Conservation (phyloP, 345 rosid species). For the Gossypium anomalum region DNA sequence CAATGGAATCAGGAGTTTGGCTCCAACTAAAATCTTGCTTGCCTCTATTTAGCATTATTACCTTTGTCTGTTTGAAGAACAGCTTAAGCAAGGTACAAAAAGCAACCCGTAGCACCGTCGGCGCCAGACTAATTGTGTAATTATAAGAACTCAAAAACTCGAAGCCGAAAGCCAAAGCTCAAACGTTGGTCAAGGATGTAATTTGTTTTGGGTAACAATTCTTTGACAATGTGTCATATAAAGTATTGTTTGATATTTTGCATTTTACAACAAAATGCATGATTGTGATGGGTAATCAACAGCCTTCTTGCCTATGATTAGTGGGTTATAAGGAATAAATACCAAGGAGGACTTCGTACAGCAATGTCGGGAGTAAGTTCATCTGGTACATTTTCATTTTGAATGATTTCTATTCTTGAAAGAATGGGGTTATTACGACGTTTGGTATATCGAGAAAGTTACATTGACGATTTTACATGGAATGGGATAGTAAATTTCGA, state of each 20-base stretch:
- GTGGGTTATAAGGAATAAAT: neutral
- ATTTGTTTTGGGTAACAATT: neutral
- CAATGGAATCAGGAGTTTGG: conserved; percentile 90
- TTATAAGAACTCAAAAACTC: neutral
- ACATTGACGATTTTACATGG: too few species aligned
- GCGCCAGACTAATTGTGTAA: neutral
- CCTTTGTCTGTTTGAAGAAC: neutral
- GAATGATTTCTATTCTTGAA: too few species aligned
- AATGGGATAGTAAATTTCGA: too few species aligned
- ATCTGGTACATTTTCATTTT: too few species aligned
- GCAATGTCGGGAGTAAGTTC: too few species aligned
- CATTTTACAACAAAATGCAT: neutral
- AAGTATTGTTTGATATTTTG: neutral
- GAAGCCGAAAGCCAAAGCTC: neutral
- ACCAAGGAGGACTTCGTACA: too few species aligned
- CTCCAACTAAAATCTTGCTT: conserved; percentile 36
- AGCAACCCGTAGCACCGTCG: neutral
- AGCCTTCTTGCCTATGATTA: neutral
- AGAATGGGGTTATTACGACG: too few species aligned
- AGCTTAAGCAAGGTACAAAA: neutral
- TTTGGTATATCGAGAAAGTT: too few species aligned
- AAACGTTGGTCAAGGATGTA: neutral
- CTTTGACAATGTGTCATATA: neutral
- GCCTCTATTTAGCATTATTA: neutral
- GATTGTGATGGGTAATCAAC: neutral